Conservation (phyloP, 306 rosid species). For the Cucurbita pepo region DNA sequence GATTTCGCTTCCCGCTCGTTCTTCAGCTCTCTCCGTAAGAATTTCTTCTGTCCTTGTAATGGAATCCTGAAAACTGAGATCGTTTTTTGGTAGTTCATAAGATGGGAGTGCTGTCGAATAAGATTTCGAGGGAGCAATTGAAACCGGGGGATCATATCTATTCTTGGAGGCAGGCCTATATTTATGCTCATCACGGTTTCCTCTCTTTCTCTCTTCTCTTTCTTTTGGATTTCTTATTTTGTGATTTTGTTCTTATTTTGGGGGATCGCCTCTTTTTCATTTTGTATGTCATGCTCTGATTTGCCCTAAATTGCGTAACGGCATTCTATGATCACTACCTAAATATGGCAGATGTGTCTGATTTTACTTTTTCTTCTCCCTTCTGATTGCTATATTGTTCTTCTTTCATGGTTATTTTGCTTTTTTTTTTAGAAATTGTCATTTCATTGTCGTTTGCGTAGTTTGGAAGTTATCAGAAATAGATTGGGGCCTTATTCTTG, state of each 20-base stretch:
- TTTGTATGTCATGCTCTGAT: not conserved
- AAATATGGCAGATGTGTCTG: too few relatives aligned
- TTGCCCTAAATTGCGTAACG: not conserved
- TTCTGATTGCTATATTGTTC: not conserved
- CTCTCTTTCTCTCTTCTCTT: not conserved
- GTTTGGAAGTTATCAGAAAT: not conserved
- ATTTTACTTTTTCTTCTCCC: too few relatives aligned
- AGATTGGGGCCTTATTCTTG: not conserved
- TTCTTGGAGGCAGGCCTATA: slow-evolving; percentile 59
- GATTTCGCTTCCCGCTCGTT: not conserved
- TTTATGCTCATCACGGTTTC: slow-evolving; percentile 68
- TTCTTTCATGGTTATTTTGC: not conserved
- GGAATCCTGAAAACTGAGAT: not conserved
- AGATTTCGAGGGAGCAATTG: slow-evolving; percentile 26
- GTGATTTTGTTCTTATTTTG: not conserved
- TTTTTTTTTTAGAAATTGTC: not conserved
- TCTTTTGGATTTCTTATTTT: not conserved
- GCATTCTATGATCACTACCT: not conserved
- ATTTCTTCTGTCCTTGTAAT: not conserved
- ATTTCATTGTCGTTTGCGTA: not conserved
- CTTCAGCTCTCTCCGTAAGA: not conserved
- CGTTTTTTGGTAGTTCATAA: not conserved
- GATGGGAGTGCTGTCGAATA: slow-evolving; percentile 58
- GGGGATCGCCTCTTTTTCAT: not conserved
- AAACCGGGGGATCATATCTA: slow-evolving; percentile 66